These are phyloP conservation scores for Hortaea sp. DNA, from an alignment of 2,329 filamentous ascomycete species.

Conservation along the genomic window DNA sequence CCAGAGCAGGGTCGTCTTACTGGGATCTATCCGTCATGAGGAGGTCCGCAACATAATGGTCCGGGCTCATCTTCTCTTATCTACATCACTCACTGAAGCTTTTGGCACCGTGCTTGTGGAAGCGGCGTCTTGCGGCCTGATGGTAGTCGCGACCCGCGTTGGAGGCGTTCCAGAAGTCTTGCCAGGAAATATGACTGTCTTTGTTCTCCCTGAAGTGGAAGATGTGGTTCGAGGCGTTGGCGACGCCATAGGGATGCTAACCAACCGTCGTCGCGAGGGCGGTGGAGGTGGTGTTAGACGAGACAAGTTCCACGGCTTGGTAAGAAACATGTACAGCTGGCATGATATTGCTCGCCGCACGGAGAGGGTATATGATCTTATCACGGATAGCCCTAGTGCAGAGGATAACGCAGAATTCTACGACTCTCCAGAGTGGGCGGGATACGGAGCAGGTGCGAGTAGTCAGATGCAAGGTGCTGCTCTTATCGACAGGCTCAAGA, in stretches of 20 bases:
- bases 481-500: constrained; percentile 85
- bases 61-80: constrained; percentile 88
- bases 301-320: constrained; percentile 90
- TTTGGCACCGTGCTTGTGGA: constrained; percentile 98
- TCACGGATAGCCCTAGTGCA: constrained; percentile 65
- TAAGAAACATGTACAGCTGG: constrained; percentile 98
- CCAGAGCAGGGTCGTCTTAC: constrained; percentile 84
- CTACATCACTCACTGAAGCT: constrained; percentile 88
- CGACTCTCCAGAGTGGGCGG: constrained; percentile 51
- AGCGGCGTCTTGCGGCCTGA: constrained; percentile 87
- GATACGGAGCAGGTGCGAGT: constrained; percentile 44
- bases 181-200: constrained; percentile 92
- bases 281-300: constrained; percentile 54
- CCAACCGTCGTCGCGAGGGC: constrained; percentile 48
- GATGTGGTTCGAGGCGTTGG: constrained; percentile 85
- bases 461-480: constrained; percentile 61
- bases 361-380: constrained; percentile 89
- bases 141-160: constrained; percentile 92
- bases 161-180: constrained; percentile 95
- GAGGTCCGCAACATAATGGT: constrained; percentile 98
- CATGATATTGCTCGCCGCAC: constrained; percentile 88
- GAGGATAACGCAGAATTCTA: constrained; percentile 70
- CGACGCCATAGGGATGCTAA: constrained; percentile 75
- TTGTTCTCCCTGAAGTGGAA: constrained; percentile 93
- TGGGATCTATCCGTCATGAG: constrained; percentile 87